These are phyloP conservation scores for Termitomyces bulborhizus DNA, from an alignment of 768 basidiomycete genomes.

Conservation along the genomic window DNA sequence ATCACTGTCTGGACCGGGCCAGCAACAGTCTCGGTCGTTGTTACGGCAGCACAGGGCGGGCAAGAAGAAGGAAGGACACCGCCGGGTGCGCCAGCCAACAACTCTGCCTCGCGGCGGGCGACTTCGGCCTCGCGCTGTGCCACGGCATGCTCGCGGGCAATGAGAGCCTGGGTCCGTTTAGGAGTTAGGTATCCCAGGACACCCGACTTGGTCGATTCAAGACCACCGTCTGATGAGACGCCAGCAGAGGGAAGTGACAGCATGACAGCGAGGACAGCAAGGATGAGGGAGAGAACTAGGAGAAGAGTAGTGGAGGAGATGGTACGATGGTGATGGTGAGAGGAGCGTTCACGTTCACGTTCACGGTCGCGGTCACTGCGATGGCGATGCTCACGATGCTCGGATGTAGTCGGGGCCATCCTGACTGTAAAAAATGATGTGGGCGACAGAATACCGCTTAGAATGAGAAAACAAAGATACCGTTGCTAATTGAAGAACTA, in stretches of 20 bases:
- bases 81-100: slow-evolving; percentile 77
- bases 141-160: slow-evolving; percentile 73
- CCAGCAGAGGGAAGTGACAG: slow-evolving; percentile 66
- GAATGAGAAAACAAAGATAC: slow-evolving; percentile 21
- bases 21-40: slow-evolving; percentile 49
- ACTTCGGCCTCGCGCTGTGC: slow-evolving; percentile 85
- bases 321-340: slow-evolving; percentile 75
- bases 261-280: slow-evolving; percentile 89
- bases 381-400: slow-evolving; percentile 57
- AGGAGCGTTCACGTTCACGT: slow-evolving; percentile 46
- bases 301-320: slow-evolving; percentile 88
- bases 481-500: slow-evolving; percentile 43
- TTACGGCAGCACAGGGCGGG: slow-evolving; percentile 49
- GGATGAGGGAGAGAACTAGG: slow-evolving; percentile 77
- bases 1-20: slow-evolving; percentile 71
- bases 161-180: slow-evolving; percentile 74
- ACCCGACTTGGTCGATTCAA: slow-evolving; percentile 39
- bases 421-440: slow-evolving; percentile 44
- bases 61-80: slow-evolving; percentile 66
- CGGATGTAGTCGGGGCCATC: slow-evolving; percentile 87
- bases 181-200: slow-evolving; percentile 74
- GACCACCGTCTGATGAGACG: slow-evolving; percentile 27
- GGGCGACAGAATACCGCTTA: neutral
- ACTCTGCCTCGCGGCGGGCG: slow-evolving; percentile 81
- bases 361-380: slow-evolving; percentile 37